phyloP scores from a whole-genome alignment of 495 filamentous ascomycete species.

The Durotheca rogersii region DNA sequence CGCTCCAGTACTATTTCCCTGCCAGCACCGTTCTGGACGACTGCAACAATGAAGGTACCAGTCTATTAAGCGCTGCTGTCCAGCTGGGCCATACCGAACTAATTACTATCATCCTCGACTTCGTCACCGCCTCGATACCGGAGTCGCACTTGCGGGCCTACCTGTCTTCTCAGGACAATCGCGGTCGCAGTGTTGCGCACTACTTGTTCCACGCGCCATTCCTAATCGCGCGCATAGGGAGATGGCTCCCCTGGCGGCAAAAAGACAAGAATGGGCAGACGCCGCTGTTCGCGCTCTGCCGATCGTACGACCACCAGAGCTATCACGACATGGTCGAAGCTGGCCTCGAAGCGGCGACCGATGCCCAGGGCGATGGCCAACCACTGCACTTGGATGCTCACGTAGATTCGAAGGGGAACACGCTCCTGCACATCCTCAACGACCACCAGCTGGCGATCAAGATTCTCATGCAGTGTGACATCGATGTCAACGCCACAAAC shows the following conservation, averaged over 20 bases:
- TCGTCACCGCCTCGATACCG: constrained; percentile 43
- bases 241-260: constrained; percentile 79
- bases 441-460: constrained; percentile 73
- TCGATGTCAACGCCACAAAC: constrained; percentile 92
- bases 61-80: constrained; percentile 88
- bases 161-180: constrained; percentile 70
- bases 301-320: constrained; percentile 90
- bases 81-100: constrained; percentile 76
- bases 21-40: constrained; percentile 71
- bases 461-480: constrained; percentile 80
- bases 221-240: constrained; percentile 71
- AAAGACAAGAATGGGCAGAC: constrained; percentile 97
- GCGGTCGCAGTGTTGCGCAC: constrained; percentile 87
- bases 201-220: constrained; percentile 93
- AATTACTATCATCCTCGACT: constrained; percentile 72
- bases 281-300: constrained; percentile 88
- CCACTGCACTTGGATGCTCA: constrained; percentile 90
- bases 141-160: constrained; percentile 60
- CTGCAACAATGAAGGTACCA: constrained; percentile 83
- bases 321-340: constrained; percentile 83
- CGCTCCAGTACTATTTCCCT: constrained; percentile 71
- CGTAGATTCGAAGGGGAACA: constrained; percentile 90
- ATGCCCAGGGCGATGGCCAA: constrained; percentile 71
- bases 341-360: constrained; percentile 72
- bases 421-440: constrained; percentile 86